These are phyloP conservation scores for Aspergillus cavernicola DNA, from an alignment of 495 filamentous ascomycete species.

Conservation along the genomic window DNA sequence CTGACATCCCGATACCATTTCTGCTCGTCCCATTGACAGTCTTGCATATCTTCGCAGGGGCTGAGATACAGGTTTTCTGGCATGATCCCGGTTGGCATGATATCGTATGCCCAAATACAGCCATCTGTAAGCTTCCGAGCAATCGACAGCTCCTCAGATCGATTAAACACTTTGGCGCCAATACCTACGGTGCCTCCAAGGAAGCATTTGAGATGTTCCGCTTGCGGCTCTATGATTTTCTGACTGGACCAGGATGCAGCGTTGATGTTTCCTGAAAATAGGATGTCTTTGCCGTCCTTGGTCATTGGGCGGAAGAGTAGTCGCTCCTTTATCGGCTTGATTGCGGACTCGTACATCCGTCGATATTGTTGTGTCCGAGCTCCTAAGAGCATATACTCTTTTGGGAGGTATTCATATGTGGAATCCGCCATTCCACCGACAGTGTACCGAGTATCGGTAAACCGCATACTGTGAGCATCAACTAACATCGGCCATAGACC, in stretches of 20 bases:
- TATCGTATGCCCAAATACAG: constrained; percentile 58
- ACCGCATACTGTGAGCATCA: constrained; percentile 53
- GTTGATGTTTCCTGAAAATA: constrained; percentile 62
- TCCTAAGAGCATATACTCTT: constrained; percentile 71
- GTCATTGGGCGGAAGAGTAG: constrained; percentile 81
- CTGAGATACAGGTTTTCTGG: constrained; percentile 54
- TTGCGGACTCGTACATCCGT: constrained; percentile 70
- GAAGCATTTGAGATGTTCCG: constrained; percentile 60
- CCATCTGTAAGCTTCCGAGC: constrained; percentile 55
- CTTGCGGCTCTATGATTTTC: constrained; percentile 34
- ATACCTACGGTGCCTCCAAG: constrained; percentile 60
- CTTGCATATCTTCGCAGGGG: constrained; percentile 42
- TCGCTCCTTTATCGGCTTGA: constrained; percentile 66
- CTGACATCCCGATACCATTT: constrained; percentile 45
- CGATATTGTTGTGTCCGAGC: constrained; percentile 73
- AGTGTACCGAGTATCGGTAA: constrained; percentile 55
- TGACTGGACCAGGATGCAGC: constrained; percentile 18
- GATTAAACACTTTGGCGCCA: constrained; percentile 56
- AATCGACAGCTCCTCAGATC: constrained; percentile 49
- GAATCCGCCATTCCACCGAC: constrained; percentile 90
- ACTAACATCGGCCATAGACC: constrained; percentile 82
- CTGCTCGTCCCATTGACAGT: constrained; percentile 54
- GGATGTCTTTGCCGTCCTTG: constrained; percentile 67
- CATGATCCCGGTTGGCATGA: constrained; percentile 57
- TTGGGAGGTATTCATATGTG: constrained; percentile 96